phyloP scores from a whole-genome alignment of 1,284 basidiomycete genomes.

The Rhodotorula sp. region DNA sequence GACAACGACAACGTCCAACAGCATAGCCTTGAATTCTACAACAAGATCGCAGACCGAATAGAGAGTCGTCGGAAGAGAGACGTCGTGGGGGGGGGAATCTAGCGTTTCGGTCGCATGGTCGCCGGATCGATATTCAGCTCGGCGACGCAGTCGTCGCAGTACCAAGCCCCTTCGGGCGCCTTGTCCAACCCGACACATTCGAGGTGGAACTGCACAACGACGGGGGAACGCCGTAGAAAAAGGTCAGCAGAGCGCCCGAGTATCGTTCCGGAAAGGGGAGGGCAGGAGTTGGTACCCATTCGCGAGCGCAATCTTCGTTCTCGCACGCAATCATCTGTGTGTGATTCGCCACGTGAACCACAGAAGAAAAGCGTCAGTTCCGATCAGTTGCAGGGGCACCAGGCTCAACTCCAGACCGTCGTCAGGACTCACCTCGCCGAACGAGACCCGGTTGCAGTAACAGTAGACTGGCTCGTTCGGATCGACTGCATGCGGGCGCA shows the following conservation, averaged over 20 bases:
- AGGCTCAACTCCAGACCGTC: neutral
- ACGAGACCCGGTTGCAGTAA: slow-evolving; percentile 41
- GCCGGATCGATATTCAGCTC: slow-evolving; percentile 2
- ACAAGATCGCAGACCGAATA: too few relatives aligned
- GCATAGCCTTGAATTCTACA: neutral
- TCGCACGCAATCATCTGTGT: slow-evolving; percentile 44
- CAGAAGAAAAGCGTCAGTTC: neutral
- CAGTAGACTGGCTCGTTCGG: slow-evolving; percentile 42
- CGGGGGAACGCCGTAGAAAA: neutral
- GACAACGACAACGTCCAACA: neutral
- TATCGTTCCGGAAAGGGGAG: neutral
- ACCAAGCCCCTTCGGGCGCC: slow-evolving; percentile 40
- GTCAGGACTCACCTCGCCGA: slow-evolving; percentile 31
- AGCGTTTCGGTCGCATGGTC: slow-evolving; percentile 1
- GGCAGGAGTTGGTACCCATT: slow-evolving; percentile 39
- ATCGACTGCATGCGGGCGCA: slow-evolving; percentile 15
- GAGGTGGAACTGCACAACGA: slow-evolving; percentile 39
- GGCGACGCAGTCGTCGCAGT: slow-evolving; percentile 34
- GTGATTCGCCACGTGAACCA: neutral
- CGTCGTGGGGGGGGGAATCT: neutral
- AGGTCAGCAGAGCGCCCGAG: neutral
- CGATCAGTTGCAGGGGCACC: neutral
- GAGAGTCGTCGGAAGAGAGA: neutral
- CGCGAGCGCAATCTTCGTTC: slow-evolving; percentile 41
- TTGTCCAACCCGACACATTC: slow-evolving; percentile 33